Percentiles rank a stretch among this genome's conserved stretches.
Conservation (phyloP, 768 basidiomycete species). For the Hypsizygus marmoreus region DNA sequence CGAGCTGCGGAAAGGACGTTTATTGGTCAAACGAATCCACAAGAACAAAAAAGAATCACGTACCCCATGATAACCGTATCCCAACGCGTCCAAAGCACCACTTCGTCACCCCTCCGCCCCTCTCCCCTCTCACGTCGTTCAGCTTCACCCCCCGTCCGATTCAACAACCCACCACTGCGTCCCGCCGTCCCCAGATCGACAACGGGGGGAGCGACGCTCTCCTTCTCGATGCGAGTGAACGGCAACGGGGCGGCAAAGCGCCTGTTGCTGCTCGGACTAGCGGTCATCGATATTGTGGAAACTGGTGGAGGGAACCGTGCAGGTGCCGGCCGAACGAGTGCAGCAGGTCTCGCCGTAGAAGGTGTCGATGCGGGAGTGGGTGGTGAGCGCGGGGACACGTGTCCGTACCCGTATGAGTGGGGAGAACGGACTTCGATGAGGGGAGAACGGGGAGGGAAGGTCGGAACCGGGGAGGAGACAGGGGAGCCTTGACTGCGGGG, state of each 20-base stretch:
- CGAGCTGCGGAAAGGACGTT: not conserved
- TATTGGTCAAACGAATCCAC: not conserved
- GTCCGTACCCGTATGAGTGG: too few species aligned
- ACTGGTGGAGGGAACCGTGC: too few species aligned
- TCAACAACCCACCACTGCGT: too few species aligned
- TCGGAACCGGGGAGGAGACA: too few species aligned
- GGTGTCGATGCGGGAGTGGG: too few species aligned
- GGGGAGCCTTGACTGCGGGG: too few species aligned
- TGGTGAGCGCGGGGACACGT: too few species aligned
- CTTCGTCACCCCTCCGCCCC: not conserved
- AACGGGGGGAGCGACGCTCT: slow-evolving; percentile 2
- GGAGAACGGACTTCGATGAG: too few species aligned
- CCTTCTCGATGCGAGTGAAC: slow-evolving; percentile 2
- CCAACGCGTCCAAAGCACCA: slow-evolving; percentile 3
- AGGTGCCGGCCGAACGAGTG: not conserved
- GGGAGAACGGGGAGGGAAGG: too few species aligned
- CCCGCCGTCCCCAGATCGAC: slow-evolving; percentile 14
- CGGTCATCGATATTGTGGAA: too few species aligned
- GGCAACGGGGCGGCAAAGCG: slow-evolving; percentile 9
- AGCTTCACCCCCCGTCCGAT: not conserved
- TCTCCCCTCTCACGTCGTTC: not conserved
- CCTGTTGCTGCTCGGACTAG: too few species aligned
- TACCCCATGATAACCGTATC: not conserved
- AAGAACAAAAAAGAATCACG: not conserved
- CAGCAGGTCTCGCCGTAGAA: not conserved